These are phyloP conservation scores for Macadamia tetraphylla DNA, from an alignment of 164 flowering plant genomes.

Conservation along the genomic window DNA sequence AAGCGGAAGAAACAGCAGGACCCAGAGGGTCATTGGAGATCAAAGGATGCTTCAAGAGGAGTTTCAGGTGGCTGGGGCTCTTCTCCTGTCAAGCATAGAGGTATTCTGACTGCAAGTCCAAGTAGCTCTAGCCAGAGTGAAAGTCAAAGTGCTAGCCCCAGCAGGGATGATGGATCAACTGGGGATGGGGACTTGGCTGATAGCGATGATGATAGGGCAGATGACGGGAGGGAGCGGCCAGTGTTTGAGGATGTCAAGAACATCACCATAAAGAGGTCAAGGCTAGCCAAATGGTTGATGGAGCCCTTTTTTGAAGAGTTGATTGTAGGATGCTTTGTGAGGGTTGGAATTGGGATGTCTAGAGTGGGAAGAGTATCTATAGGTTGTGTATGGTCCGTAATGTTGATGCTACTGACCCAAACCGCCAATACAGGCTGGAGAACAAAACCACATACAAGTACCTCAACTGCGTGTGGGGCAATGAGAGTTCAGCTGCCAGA, in stretches of 20 bases:
- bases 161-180: slow-evolving; percentile 72
- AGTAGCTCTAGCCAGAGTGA: slow-evolving; percentile 76
- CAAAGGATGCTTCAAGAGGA: slow-evolving; percentile 48
- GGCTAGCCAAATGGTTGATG: slow-evolving; percentile 88
- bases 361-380: slow-evolving; percentile 54
- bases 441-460: slow-evolving; percentile 79
- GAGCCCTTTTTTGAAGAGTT: slow-evolving; percentile 95
- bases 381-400: slow-evolving; percentile 80
- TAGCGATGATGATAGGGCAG: slow-evolving; percentile 62
- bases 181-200: slow-evolving; percentile 64
- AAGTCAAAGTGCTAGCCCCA: slow-evolving; percentile 60
- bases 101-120: slow-evolving; percentile 30
- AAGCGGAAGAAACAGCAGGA: slow-evolving; percentile 75
- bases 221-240: slow-evolving; percentile 31
- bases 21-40: slow-evolving; percentile 47
- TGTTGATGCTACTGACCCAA: slow-evolving; percentile 84
- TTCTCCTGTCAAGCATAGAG: slow-evolving; percentile 46
- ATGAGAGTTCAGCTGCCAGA: slow-evolving; percentile 79
- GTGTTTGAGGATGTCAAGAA: slow-evolving; percentile 71
- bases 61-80: slow-evolving; percentile 35
- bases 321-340: slow-evolving; percentile 91
- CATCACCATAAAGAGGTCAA: slow-evolving; percentile 81
- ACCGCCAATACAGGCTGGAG: slow-evolving; percentile 74
- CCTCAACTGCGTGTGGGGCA: slow-evolving; percentile 77
- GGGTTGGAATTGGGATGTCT: slow-evolving; percentile 91